These are phyloP conservation scores for Apiotrichum domesticum DNA, from an alignment of 1,284 basidiomycete genomes.

Conservation along the genomic window DNA sequence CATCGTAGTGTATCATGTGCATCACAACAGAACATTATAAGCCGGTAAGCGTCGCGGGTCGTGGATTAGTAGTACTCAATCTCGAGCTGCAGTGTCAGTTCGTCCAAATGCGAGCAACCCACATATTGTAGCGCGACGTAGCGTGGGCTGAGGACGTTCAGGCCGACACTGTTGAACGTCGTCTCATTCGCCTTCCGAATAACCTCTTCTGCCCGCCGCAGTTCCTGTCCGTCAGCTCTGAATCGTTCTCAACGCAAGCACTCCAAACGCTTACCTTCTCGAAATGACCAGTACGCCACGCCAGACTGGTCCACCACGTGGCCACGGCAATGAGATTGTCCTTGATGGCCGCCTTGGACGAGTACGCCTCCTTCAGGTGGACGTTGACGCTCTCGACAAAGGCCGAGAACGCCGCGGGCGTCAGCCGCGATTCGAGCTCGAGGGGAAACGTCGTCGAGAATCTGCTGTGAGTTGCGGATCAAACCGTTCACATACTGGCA, in stretches of 20 bases:
- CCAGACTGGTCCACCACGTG: conserved; percentile 47
- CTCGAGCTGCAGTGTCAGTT: conserved; percentile 3
- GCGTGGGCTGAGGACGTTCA: conserved; percentile 49
- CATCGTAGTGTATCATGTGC: too few relatives aligned
- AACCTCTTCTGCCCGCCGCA: conserved; percentile 35
- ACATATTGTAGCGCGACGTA: conserved; percentile 51
- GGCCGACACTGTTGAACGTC: conserved; percentile 47
- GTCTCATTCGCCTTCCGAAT: conserved; percentile 45
- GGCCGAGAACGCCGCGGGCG: conserved; percentile 31
- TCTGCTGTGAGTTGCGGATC: conserved; percentile 16
- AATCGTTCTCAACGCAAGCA: too few relatives aligned
- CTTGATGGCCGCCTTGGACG: conserved; percentile 40
- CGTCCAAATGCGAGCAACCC: conserved; percentile 15
- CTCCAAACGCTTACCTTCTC: conserved; percentile 37
- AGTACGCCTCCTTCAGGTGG: conserved; percentile 45
- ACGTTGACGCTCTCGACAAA: conserved; percentile 46
- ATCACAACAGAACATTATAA: too few relatives aligned
- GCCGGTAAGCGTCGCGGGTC: too few relatives aligned
- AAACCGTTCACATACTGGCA: conserved; percentile 38
- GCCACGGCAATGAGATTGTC: conserved; percentile 49
- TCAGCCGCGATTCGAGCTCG: conserved; percentile 48
- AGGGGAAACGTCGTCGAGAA: conserved; percentile 47
- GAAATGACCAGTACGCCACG: conserved; percentile 46
- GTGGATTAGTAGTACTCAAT: background rate
- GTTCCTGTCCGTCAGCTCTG: conserved; percentile 31